Base-by-base conservation (phyloP, 345 rosid species). In the Clarkia xantiana region DNA sequence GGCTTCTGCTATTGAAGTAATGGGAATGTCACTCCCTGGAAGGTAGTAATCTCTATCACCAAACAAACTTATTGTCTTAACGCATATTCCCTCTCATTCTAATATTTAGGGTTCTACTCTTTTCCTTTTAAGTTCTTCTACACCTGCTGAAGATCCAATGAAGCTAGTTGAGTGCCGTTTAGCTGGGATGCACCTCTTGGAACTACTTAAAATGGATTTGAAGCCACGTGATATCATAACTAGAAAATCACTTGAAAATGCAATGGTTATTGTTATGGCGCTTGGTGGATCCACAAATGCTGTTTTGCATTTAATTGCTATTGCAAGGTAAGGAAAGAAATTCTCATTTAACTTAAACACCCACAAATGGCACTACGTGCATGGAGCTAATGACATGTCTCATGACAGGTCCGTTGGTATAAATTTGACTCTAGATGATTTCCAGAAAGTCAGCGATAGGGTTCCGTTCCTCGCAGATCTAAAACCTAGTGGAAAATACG, bases 21-120 rank as follows among this genome's bases (percentile, higher is more conserved):
- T 91, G 94, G 98, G 98, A 61, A 91, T 91, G 98, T 86, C 85
- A 63, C 98, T 91, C 67, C 98, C 96, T 47, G 86, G 85, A 64
- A 91, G 98, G 98, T 91, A 50, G 44, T 13, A 18, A n/a, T 41
- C 14, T n/a, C 36, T 5, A 29, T 29, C 36, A 29, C 36, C 36
- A 29, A 29, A 29, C 36, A 29, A 29, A 29, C 36, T 10, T 29
- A 29, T 29, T 29, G 9, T 1, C 36, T 3, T 7, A 29, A 29
- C 36, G 8, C 36, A 7, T 29, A 29, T 11, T 11, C 47, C 0
- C 2, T 14, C 3, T 49, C 42, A 29, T 29, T 15, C 34, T 25
- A 3, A 12, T 11, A 18, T 51, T 45, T 51, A 7, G 36, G n/a
- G 14, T 13, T 55, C 68, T 61, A 10, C 47, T 56, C 58, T 29